Evolutionary conservation across 1,284 basidiomycete genomes (phyloP).

Genomic region (Puccinia coronata): DNA sequence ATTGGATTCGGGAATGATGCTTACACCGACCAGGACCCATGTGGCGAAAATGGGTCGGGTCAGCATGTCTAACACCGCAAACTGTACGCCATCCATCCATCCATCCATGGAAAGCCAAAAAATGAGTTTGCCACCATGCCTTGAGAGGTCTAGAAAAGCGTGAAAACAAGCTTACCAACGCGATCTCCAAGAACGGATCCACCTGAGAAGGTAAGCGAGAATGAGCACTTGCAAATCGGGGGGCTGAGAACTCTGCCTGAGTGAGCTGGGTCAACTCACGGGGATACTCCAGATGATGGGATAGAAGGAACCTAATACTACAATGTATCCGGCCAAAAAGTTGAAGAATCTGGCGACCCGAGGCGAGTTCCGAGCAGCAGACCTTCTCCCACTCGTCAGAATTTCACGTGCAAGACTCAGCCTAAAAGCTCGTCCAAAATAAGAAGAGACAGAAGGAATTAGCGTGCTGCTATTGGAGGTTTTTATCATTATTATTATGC

Average conservation of each 20-base stretch:
- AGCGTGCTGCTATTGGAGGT: neutral
- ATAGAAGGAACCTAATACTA: constrained; percentile 28
- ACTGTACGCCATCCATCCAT: neutral
- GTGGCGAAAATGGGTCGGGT: constrained; percentile 20
- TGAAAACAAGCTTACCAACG: neutral
- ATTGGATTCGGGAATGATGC: constrained; percentile 32
- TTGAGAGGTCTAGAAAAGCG: neutral
- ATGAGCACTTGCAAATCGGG: neutral
- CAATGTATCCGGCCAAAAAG: constrained; percentile 9
- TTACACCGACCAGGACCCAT: constrained; percentile 24
- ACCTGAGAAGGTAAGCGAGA: neutral
- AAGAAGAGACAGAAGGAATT: neutral
- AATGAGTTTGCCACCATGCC: no score
- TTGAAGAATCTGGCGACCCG: constrained; percentile 22
- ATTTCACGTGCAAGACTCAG: constrained; percentile 27
- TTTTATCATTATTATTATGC: no score
- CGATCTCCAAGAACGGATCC: constrained; percentile 24
- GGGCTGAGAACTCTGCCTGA: neutral
- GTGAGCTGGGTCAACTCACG: neutral
- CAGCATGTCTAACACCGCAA: constrained; percentile 14
- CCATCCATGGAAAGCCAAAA: no score
- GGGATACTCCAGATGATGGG: constrained; percentile 19
- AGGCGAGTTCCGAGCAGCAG: constrained; percentile 1
- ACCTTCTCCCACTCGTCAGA: constrained; percentile 12
- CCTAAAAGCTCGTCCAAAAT: neutral